Evolutionary conservation across 2,329 filamentous ascomycete genomes (phyloP).

Genomic region (Fusarium ambrosium): DNA sequence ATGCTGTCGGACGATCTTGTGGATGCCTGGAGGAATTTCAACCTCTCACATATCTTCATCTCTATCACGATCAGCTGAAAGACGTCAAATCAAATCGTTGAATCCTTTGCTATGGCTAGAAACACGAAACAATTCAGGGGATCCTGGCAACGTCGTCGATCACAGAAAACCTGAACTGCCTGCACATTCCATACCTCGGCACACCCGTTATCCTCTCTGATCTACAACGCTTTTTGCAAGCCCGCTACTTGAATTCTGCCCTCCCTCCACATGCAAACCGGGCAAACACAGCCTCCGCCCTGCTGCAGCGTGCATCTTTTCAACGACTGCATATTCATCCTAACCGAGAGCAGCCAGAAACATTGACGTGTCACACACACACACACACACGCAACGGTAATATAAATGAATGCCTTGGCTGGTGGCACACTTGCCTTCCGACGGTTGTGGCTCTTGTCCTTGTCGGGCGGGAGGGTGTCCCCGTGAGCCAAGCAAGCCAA

Average conservation of each 20-base stretch:
- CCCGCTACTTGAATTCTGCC: neutral
- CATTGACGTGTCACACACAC: neutral
- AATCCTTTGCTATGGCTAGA: neutral
- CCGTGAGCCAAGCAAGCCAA: neutral
- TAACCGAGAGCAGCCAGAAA: neutral
- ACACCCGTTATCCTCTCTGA: neutral
- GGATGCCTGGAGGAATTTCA: neutral
- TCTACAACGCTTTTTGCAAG: neutral
- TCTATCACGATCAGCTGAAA: neutral
- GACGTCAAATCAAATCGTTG: neutral
- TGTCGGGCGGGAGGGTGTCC: neutral
- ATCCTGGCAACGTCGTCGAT: neutral
- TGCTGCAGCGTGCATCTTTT: slow-evolving; percentile 17
- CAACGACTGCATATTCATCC: neutral
- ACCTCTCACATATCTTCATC: neutral
- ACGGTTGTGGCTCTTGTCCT: neutral
- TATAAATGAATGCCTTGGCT: slow-evolving; percentile 13
- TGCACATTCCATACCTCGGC: neutral
- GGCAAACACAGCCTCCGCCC: slow-evolving; percentile 33
- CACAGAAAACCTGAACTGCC: neutral
- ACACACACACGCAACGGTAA: neutral
- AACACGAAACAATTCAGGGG: neutral
- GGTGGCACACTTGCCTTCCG: slow-evolving; percentile 20
- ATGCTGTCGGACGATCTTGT: neutral
- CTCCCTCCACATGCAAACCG: neutral